Evolutionary conservation across 139 green algal species (phyloP), one percentile per base, ranked within the genome.

Genomic region (Mesostigma viride): DNA sequence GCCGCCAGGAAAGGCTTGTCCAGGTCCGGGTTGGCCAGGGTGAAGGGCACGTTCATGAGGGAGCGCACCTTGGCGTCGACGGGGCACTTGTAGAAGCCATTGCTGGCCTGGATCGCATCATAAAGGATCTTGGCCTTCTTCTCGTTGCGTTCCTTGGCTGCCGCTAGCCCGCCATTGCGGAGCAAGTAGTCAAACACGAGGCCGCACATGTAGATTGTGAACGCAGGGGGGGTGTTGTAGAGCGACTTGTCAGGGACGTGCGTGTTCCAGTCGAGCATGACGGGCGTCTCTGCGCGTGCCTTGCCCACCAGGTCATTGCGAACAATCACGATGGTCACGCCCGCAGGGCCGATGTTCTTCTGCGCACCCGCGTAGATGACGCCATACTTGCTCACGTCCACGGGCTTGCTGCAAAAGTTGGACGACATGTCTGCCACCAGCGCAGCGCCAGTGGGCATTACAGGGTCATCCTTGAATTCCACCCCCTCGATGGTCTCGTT

Each of bases 401-500:
- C 82, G 3, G 90, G 91, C 85, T 96, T 96, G 67, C 78, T 90
- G 68, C 89, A 84, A 77, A 98, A 97, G 85, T 98, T 96, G 70
- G 86, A 95, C 34, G 84, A 94, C 87, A 98, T 96, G 83, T 99
- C 94, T 2, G 88, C 86, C 3, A 97, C 81, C 35, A 98, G 82
- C 4, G 92, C 81, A 14, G 47, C 31, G 30, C 51, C 65, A 14
- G 14, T 17, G 1, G 20, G 36, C 22, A 70, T 28, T 22, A 86
- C 83, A 11, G 89, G 88, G 28, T 79, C 71, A n/a, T 90, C 73
- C 62, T 92, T 94, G 83, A 98, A 97, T 83, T 98, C 94, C n/a
- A 99, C 92, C 26, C 94, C 93, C 59, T 92, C 83, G 64, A 99
- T 97, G 45, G 94, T 99, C 81, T 99, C 94, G 73, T 99, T 99